Conservation (phyloP, 306 rosid genomes). For the Vigna angularis region DNA sequence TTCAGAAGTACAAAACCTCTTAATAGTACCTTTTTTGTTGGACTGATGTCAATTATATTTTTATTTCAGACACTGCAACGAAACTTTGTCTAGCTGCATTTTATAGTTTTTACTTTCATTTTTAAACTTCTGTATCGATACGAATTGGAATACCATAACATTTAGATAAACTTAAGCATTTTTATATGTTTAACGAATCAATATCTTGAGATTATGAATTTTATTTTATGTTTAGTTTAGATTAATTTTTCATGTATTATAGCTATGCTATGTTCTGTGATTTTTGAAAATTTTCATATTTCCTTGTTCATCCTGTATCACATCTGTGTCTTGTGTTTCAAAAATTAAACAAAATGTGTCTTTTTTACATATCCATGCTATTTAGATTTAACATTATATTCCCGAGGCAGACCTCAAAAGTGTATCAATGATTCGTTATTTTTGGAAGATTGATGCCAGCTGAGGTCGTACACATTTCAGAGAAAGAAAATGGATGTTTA, state of each 20-base stretch:
- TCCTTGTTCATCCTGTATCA: background rate
- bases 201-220: background rate
- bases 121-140: background rate
- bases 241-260: background rate
- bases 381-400: constrained; percentile 2
- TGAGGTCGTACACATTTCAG: constrained; percentile 20
- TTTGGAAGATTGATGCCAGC: constrained; percentile 13
- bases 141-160: background rate
- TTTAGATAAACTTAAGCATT: background rate
- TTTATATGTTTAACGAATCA: background rate
- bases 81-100: background rate
- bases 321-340: background rate
- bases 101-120: background rate
- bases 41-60: background rate
- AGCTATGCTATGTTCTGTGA: background rate
- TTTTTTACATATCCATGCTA: background rate
- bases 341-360: background rate
- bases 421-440: constrained; percentile 14
- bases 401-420: constrained; percentile 15
- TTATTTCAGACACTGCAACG: background rate
- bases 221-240: background rate
- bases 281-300: background rate
- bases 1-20: background rate
- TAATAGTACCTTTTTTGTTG: background rate
- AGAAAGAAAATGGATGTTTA: background rate